phyloP scores from a whole-genome alignment of 305 asterid genomes.

The Rubia occidens region DNA sequence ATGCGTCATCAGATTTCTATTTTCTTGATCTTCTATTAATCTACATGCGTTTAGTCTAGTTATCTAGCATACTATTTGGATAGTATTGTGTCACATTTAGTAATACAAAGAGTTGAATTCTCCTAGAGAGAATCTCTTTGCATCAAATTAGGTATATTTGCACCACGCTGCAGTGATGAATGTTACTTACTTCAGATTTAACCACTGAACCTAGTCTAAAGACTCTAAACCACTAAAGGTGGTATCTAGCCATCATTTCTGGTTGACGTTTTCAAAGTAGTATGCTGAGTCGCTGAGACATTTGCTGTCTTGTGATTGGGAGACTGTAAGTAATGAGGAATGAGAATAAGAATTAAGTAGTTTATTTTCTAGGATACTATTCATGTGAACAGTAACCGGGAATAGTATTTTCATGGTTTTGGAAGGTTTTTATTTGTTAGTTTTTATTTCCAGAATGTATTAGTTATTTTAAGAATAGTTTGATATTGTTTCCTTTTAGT shows the following conservation, averaged over 20 bases:
- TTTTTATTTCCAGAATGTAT: too few relatives aligned
- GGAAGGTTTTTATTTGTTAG: too few relatives aligned
- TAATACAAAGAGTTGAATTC: neutral
- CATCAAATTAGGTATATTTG: neutral
- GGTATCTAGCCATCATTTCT: neutral
- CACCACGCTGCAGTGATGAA: neutral
- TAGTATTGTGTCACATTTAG: neutral
- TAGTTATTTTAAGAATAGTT: too few relatives aligned
- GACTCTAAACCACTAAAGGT: conserved; percentile 2
- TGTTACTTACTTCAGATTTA: neutral
- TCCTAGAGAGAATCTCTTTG: neutral
- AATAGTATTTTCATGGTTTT: too few relatives aligned
- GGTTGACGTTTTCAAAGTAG: neutral
- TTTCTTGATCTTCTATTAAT: neutral
- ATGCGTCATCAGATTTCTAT: neutral
- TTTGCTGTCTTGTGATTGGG: neutral
- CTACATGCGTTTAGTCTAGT: neutral
- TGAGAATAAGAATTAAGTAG: too few relatives aligned
- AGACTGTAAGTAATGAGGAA: conserved; percentile 19
- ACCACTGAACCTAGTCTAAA: conserved; percentile 3
- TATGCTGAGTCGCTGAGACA: neutral
- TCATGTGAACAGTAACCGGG: too few relatives aligned
- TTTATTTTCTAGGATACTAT: too few relatives aligned
- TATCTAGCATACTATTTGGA: neutral
- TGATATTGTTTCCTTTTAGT: too few relatives aligned